Base-by-base conservation (phyloP, 345 rosid genomes). In the Mangifera indica region DNA sequence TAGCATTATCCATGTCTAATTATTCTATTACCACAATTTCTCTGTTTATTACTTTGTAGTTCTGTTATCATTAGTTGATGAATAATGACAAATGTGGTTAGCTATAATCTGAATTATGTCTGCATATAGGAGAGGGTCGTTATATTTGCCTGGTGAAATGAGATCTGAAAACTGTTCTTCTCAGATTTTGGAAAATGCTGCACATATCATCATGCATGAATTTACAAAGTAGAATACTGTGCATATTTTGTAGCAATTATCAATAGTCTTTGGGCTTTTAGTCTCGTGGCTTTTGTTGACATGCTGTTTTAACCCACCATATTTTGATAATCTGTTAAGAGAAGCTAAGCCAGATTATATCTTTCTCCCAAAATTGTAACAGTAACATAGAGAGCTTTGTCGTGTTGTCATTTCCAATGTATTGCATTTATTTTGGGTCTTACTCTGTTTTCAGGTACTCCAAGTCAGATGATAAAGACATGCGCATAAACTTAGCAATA, bases 401-500 rank as follows among this genome's bases (percentile, higher is more conserved):
- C 37, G 5, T 24, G 7, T 5, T 1, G 40, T 65, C 53, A 17
- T 57, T 64, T 51, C 52, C 6, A 10, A 5, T 15, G 26, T 46
- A 17, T 69, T 58, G 21, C 65, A 58, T 70, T 66, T 58, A 63
- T 46, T 5, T 20, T 67, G 42, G 69, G 9, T 72, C 51, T 32
- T 55, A 57, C 14, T 64, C 37, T 52, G 70, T 54, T 81, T 81
- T 65, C 84, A 93, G 99, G 91, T 91, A 77, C 87, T 70, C 91
- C 67, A 91, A 80, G 86, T 91, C 96, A 26, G 76, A 86, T 67
- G 76, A 40, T 32, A 84, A 83, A 66, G 98, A 91, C 60, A 72
- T 79, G 76, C 85, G 80, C 58, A 91, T 96, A 87, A 96, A 96
- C 86, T 70, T 93, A 71, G 98, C 91, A 76, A 91, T 93, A 81